These are phyloP conservation scores for Telfairia occidentalis DNA, from an alignment of 331 rosid genomes.

Conservation along the genomic window DNA sequence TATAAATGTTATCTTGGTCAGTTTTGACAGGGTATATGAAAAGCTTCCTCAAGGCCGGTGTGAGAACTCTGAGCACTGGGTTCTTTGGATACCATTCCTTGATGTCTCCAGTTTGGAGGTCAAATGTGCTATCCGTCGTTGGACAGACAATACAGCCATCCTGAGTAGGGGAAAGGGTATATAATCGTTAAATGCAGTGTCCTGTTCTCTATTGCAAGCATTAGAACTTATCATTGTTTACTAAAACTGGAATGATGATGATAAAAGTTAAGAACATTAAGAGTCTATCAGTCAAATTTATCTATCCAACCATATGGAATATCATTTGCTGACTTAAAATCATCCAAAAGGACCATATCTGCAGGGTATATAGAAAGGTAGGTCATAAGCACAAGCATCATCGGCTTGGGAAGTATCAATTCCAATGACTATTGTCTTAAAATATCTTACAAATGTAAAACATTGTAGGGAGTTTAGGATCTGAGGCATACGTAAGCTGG, in stretches of 20 bases:
- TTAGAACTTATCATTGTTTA: not conserved
- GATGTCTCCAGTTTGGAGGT: conserved; percentile 56
- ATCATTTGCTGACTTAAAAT: not conserved
- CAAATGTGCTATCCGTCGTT: conserved; percentile 88
- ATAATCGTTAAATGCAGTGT: not conserved
- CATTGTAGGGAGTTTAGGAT: not conserved
- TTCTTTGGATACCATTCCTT: conserved; percentile 94
- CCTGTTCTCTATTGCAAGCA: not conserved
- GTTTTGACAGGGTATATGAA: conserved; percentile 70
- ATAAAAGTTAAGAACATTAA: not conserved
- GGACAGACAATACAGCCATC: conserved; percentile 93
- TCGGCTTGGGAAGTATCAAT: too few species aligned
- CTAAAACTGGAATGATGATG: not conserved
- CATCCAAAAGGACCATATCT: not conserved
- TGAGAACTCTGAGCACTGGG: conserved; percentile 72
- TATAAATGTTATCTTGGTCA: conserved; percentile 67
- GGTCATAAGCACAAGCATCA: not conserved
- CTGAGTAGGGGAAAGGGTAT: conserved; percentile 16
- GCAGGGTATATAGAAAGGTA: not conserved
- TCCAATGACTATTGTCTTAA: too few species aligned
- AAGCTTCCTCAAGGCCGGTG: conserved; percentile 67
- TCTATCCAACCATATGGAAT: too few species aligned
- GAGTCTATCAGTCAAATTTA: not conserved
- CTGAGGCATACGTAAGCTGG: not conserved
- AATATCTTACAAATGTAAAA: too few species aligned